Evolutionary conservation across 2,329 filamentous ascomycete genomes (phyloP).

Genomic region (Lomentospora prolificans): DNA sequence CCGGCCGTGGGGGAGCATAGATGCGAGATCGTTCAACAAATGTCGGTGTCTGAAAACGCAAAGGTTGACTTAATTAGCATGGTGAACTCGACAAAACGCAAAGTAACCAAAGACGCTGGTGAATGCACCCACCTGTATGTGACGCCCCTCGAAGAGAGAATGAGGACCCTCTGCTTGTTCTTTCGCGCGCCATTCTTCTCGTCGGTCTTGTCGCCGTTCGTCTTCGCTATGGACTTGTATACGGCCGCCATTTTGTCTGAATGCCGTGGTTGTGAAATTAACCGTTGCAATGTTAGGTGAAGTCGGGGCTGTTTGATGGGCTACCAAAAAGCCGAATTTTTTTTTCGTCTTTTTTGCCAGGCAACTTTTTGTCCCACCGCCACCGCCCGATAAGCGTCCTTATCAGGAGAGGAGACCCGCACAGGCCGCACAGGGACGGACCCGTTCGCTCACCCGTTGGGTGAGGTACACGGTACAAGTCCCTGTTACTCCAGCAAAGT

Average conservation of each 20-base stretch:
- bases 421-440: not conserved
- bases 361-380: constrained; percentile 13
- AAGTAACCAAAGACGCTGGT: not conserved
- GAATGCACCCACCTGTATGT: constrained; percentile 58
- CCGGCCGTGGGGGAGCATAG: constrained; percentile 81
- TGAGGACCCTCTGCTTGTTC: constrained; percentile 71
- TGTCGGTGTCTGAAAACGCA: constrained; percentile 65
- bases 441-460: not conserved
- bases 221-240: constrained; percentile 64
- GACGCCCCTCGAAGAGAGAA: constrained; percentile 85
- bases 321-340: not conserved
- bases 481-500: not conserved
- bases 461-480: not conserved
- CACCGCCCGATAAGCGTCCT: constrained; percentile 22
- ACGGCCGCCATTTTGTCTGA: constrained; percentile 52
- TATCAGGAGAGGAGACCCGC: too few species aligned
- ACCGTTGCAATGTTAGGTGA: not conserved
- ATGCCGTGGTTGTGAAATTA: not conserved
- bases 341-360: not conserved
- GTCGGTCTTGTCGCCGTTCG: constrained; percentile 32
- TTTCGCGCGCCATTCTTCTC: constrained; percentile 42
- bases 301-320: not conserved
- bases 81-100: not conserved
- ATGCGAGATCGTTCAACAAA: constrained; percentile 77
- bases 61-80: not conserved